Base-by-base conservation (phyloP, 2,329 filamentous ascomycete species). In the Monosporascus cannonballus region DNA sequence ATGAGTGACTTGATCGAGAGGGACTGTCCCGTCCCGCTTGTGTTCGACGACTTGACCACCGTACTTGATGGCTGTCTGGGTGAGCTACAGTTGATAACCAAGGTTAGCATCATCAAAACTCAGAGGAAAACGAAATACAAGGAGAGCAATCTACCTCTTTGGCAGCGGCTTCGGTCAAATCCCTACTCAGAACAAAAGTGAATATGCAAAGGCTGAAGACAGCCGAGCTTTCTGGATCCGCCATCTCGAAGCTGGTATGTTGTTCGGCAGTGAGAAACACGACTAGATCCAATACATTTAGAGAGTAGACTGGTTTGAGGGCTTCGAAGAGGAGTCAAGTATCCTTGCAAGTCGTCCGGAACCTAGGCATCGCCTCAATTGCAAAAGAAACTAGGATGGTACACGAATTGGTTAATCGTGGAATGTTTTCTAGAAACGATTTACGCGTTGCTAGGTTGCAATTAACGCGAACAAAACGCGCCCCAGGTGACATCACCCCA, bases 1-100 rank as follows among this genome's bases (percentile, higher is more conserved):
- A 62, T 84, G 81, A 22, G 80, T 80, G 48, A 76, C 73, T 52
- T 74, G 61, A 48, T 73, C 65, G 27, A 83, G 72, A 1, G 71
- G 70, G 15, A 82, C 66, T 15, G 73, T 71, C 59, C 77, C 78
- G 59, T 81, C 71, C 54, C 73, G 70, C 54, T 72, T 70, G 14
- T 73, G 73, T 46, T 76, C 70, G 56, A 78, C 66, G 2, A 81
- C 69, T 36, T 71, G 63, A 52, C 75, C 80, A 58, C 79, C 80
- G 71, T 80, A 74, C 14, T 77, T 73, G 53, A 67, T 57, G 34
- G 80, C 67, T 2, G 73, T 69, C 2, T 61, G 59, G 6, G 75
- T 71, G 11, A 79, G 61, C 75, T 80, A 47, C 51, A 48, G 52
- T 54, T 27, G 17, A n/a, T 11, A 14, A 17, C 25, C 36, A 25